phyloP scores from a whole-genome alignment of 441 rosid genomes.

The Metrosideros polymorpha region DNA sequence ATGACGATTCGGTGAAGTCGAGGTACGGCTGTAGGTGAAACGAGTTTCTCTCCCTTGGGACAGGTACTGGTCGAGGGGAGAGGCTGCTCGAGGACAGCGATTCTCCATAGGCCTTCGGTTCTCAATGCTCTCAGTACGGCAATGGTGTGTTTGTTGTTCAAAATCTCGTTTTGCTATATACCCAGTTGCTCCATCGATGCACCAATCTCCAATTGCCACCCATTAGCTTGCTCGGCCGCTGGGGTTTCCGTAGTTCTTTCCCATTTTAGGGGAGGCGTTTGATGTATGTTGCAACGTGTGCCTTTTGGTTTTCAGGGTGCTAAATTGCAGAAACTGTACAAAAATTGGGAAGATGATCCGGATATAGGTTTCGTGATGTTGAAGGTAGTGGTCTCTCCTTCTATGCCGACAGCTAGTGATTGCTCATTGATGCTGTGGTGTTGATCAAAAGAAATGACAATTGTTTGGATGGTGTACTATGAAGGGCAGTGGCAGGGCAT shows the following conservation, averaged over 20 bases:
- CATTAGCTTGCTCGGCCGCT: too few species aligned
- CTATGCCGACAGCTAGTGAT: not conserved
- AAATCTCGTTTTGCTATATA: not conserved
- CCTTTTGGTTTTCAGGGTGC: slow-evolving; percentile 28
- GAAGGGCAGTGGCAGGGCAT: slow-evolving; percentile 95
- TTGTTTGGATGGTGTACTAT: slow-evolving; percentile 11
- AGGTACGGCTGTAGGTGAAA: not conserved
- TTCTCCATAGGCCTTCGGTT: slow-evolving; percentile 66
- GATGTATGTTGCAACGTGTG: not conserved
- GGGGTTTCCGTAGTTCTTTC: not conserved
- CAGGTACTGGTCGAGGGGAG: slow-evolving; percentile 72
- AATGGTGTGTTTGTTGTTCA: slow-evolving; percentile 27
- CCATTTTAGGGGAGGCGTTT: not conserved
- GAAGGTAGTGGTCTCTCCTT: slow-evolving; percentile 35
- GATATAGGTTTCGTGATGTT: slow-evolving; percentile 63
- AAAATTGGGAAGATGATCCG: slow-evolving; percentile 83
- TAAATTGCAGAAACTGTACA: slow-evolving; percentile 56
- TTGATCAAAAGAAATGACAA: not conserved
- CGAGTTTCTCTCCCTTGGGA: not conserved
- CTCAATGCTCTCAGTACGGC: slow-evolving; percentile 74
- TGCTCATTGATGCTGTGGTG: not conserved
- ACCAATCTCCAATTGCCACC: not conserved
- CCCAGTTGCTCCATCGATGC: not conserved
- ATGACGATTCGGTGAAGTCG: not conserved
- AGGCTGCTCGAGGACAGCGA: slow-evolving; percentile 53